Evolutionary conservation across 2,329 filamentous ascomycete genomes (phyloP).

Genomic region (Amauroascus verrucosus): DNA sequence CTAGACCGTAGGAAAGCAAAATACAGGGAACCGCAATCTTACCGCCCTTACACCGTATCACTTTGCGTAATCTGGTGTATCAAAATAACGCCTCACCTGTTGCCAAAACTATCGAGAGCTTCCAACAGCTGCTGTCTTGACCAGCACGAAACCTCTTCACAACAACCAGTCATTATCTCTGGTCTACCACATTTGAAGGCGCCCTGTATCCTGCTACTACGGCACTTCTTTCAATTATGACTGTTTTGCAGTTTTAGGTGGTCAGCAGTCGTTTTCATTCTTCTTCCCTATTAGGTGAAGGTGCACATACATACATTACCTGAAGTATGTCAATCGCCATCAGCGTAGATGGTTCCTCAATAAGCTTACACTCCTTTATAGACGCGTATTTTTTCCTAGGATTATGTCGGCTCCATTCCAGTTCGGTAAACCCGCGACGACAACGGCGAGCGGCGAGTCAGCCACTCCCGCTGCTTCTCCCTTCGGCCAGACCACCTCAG

Average conservation of each 20-base stretch:
- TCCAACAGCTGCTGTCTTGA: neutral
- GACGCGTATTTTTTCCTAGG: conserved; percentile 13
- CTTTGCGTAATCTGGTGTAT: neutral
- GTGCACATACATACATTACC: neutral
- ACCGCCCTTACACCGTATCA: neutral
- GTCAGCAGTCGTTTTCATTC: neutral
- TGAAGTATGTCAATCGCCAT: too few species aligned
- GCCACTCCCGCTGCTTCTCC: conserved; percentile 5
- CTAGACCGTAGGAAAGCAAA: neutral
- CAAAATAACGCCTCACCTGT: neutral
- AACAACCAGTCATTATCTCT: neutral
- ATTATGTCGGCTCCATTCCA: conserved; percentile 24
- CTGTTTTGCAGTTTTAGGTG: neutral
- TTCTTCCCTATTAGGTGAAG: neutral
- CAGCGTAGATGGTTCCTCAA: too few species aligned
- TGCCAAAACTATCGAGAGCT: neutral
- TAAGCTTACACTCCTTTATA: neutral
- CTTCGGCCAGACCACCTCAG: conserved; percentile 12
- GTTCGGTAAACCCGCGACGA: neutral
- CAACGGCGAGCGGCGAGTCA: neutral
- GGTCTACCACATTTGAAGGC: neutral
- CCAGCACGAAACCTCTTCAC: neutral
- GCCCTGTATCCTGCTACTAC: neutral
- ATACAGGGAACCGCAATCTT: neutral
- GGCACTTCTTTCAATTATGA: neutral